Percentiles rank a stretch among this genome's conserved stretches.
Evolutionary conservation across 371 early-diverging fungal species (phyloP).

Genomic region (Mortierella sp.): DNA sequence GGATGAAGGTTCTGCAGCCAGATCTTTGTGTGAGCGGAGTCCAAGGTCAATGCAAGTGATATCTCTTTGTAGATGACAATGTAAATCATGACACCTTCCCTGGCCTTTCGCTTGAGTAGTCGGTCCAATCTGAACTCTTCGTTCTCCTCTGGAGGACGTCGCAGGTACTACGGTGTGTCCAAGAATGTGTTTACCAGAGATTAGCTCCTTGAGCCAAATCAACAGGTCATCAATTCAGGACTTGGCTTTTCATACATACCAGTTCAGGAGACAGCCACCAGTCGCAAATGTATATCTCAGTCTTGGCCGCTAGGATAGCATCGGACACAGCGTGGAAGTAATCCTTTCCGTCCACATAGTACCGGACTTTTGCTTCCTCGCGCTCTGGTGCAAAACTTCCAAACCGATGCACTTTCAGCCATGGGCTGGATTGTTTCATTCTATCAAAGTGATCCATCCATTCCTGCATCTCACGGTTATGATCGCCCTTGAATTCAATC

Average conservation of each 20-base stretch:
- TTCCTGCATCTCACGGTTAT: constrained; percentile 69
- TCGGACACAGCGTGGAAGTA: constrained; percentile 86
- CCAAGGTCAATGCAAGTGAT: constrained; percentile 79
- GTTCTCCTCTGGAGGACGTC: constrained; percentile 75
- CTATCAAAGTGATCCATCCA: constrained; percentile 71
- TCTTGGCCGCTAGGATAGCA: constrained; percentile 78
- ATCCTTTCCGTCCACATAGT: constrained; percentile 85
- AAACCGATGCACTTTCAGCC: constrained; percentile 76
- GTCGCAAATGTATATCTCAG: constrained; percentile 86
- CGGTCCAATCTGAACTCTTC: constrained; percentile 86
- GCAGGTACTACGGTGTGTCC: constrained; percentile 69
- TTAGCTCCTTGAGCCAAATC: constrained; percentile 10
- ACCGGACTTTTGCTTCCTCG: constrained; percentile 71
- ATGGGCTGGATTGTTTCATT: constrained; percentile 72
- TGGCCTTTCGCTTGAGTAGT: constrained; percentile 84
- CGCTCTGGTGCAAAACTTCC: constrained; percentile 88
- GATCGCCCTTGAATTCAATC: constrained; percentile 77
- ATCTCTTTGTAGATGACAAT: constrained; percentile 93
- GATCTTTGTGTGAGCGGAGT: constrained; percentile 86
- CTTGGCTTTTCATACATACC: constrained; percentile 52
- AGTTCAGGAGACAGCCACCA: constrained; percentile 93
- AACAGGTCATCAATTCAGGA: not conserved
- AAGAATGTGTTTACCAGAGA: not conserved
- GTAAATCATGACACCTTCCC: constrained; percentile 90
- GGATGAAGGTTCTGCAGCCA: constrained; percentile 81